Conservation (phyloP, 1,284 basidiomycete genomes). For the Heliocybe sulcata region DNA sequence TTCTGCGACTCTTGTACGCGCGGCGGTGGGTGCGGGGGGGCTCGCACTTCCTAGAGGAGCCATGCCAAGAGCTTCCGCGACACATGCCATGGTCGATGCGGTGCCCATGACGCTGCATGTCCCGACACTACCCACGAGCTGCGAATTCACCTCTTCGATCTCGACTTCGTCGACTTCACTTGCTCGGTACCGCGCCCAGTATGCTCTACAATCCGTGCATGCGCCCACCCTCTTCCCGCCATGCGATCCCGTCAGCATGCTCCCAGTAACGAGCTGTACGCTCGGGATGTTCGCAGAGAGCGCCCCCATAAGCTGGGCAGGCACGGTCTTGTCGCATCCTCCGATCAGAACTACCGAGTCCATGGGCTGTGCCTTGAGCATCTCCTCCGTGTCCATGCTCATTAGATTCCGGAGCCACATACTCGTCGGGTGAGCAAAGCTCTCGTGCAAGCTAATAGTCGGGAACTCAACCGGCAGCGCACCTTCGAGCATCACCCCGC, state of each 20-base stretch:
- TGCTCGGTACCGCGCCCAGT: constrained; percentile 24
- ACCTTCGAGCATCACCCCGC: constrained; percentile 23
- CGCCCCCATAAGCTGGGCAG: constrained; percentile 26
- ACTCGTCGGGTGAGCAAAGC: constrained; percentile 23
- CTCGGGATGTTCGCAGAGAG: constrained; percentile 22
- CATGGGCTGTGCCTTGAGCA: constrained; percentile 26
- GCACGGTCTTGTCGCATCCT: constrained; percentile 28
- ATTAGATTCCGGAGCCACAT: constrained; percentile 28
- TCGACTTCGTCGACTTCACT: constrained; percentile 25
- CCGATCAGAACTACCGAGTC: constrained; percentile 25
- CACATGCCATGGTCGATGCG: constrained; percentile 27
- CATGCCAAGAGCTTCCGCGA: constrained; percentile 25
- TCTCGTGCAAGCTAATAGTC: constrained; percentile 25
- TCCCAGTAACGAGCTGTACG: constrained; percentile 23
- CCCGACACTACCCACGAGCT: constrained; percentile 24
- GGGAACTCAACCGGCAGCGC: constrained; percentile 24
- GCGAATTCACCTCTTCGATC: constrained; percentile 21
- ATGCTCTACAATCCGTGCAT: constrained; percentile 25
- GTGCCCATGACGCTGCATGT: constrained; percentile 28
- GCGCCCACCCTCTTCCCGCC: constrained; percentile 23
- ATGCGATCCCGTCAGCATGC: constrained; percentile 25
- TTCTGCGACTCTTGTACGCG: constrained; percentile 23
- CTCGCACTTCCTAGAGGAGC: constrained; percentile 23
- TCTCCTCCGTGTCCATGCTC: constrained; percentile 26
- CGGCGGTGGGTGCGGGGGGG: constrained; percentile 21